Evolutionary conservation across 2,329 filamentous ascomycete genomes (phyloP), one percentile per base, ranked within the genome.

Genomic region (Orbilia javanica): DNA sequence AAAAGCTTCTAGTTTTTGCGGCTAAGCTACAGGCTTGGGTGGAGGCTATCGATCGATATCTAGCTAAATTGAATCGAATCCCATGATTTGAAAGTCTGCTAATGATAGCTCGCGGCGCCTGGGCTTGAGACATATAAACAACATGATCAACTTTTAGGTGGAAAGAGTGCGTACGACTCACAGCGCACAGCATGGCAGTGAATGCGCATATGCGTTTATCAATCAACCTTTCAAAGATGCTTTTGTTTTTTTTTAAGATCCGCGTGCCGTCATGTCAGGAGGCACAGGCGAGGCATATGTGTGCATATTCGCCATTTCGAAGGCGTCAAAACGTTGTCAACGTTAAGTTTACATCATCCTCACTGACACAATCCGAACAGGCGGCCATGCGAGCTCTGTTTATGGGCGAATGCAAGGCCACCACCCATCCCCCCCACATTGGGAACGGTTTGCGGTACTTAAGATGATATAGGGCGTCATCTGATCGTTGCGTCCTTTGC

Each of bases 71-170:
- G 13, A 60, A 42, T 4, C 15, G 13, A 55, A 60, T 42, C 31
- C 55, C 55, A 60, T 60, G 55, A 60, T 60, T 60, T 34, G 27
- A 11, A 42, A 13, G 2, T 42, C 27, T 20, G 55, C 55, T 60
- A 60, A 60, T 42, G 55, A 60, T 42, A 60, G 55, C 55, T 60
- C n/a, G n/a, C n/a, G n/a, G n/a, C n/a, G n/a, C n/a, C n/a, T 60
- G 34, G 8, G 4, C 34, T 60, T 60, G 34, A 60, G 55, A 60
- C 55, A 60, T 60, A 42, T 60, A 60, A 60, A 60, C 55, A 42
- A 25, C 55, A 60, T 60, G 55, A 60, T 60, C 55, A 18, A n/a
- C 31, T 60, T 60, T 60, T 42, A 39, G 55, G 55, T 60, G 25
- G 20, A 15, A 6, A 20, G 36, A 2, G 36, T 44, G 18, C 27